phyloP scores from a whole-genome alignment of 2,329 filamentous ascomycete genomes.

The Nothopassalora personata region DNA sequence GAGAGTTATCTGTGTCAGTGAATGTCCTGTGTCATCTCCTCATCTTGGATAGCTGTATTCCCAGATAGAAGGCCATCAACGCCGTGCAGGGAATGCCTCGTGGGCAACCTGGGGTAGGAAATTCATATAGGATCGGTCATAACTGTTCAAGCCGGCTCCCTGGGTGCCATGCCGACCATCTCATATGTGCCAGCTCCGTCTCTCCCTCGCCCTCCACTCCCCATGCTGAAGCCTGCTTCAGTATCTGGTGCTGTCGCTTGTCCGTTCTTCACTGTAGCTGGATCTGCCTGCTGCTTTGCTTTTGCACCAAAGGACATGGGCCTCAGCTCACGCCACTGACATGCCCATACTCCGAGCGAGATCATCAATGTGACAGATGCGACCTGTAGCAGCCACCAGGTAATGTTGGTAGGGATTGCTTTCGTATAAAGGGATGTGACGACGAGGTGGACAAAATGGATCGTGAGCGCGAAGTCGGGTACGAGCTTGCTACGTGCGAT shows the following conservation, averaged over 20 bases:
- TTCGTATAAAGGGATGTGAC: slow-evolving; percentile 73
- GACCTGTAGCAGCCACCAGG: slow-evolving; percentile 77
- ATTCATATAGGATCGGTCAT: not conserved
- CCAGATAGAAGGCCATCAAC: not conserved
- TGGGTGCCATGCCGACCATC: slow-evolving; percentile 40
- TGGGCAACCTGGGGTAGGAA: not conserved
- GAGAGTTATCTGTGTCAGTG: slow-evolving; percentile 32
- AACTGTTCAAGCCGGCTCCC: slow-evolving; percentile 32
- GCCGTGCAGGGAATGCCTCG: not conserved
- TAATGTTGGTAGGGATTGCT: slow-evolving; percentile 66
- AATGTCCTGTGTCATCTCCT: not conserved
- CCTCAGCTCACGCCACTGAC: slow-evolving; percentile 79
- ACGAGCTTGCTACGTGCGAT: slow-evolving; percentile 89
- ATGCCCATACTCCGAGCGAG: slow-evolving; percentile 78
- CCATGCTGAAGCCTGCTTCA: slow-evolving; percentile 36
- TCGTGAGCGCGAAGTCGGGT: slow-evolving; percentile 85
- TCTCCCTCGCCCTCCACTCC: slow-evolving; percentile 37
- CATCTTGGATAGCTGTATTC: not conserved
- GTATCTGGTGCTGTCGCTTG: slow-evolving; percentile 29
- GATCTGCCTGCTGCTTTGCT: slow-evolving; percentile 23
- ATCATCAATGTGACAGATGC: slow-evolving; percentile 60
- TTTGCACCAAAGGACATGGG: slow-evolving; percentile 80
- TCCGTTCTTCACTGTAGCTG: slow-evolving; percentile 12
- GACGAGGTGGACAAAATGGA: slow-evolving; percentile 77
- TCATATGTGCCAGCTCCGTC: slow-evolving; percentile 46